A percentile compares a stretch with the other conserved stretches of the same genome.
Evolutionary conservation across 495 filamentous ascomycete species (phyloP).

Genomic region (Paragyromitra xinjiangensis): DNA sequence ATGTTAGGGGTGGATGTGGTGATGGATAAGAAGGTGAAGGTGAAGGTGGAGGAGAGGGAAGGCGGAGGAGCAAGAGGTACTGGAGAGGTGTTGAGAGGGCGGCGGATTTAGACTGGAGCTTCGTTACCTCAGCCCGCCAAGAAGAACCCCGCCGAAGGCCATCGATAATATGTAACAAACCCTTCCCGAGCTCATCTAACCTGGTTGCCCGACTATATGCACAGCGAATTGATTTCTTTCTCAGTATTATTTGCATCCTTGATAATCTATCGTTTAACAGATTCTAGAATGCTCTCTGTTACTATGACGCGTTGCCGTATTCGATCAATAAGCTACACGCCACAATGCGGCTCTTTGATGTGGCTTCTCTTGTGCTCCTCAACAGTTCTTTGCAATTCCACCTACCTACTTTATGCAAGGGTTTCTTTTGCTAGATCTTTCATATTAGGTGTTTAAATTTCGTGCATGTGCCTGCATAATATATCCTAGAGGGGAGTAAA

Average conservation of each 20-base stretch:
- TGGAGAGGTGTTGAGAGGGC: constrained; percentile 48
- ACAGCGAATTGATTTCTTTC: constrained; percentile 37
- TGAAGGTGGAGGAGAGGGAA: background rate
- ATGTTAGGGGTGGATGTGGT: constrained; percentile 36
- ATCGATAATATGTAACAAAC: constrained; percentile 50
- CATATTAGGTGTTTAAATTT: background rate
- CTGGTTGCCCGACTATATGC: constrained; percentile 25
- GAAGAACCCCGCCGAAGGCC: constrained; percentile 53
- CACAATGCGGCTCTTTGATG: constrained; percentile 49
- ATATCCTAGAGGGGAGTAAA: background rate
- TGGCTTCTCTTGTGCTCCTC: constrained; percentile 27
- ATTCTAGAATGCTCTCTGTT: constrained; percentile 40
- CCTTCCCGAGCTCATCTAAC: constrained; percentile 19
- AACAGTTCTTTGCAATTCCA: background rate
- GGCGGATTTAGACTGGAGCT: constrained; percentile 48
- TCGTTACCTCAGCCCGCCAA: constrained; percentile 54
- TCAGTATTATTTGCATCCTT: constrained; percentile 29
- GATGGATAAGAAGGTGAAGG: constrained; percentile 52
- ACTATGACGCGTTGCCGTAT: background rate
- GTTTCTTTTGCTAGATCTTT: background rate
- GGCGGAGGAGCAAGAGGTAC: constrained; percentile 46
- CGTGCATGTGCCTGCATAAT: background rate
- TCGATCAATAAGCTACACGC: constrained; percentile 16
- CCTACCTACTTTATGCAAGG: background rate
- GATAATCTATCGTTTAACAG: constrained; percentile 18